Conservation (phyloP, 768 basidiomycete genomes). For the Boletus reticulatus region DNA sequence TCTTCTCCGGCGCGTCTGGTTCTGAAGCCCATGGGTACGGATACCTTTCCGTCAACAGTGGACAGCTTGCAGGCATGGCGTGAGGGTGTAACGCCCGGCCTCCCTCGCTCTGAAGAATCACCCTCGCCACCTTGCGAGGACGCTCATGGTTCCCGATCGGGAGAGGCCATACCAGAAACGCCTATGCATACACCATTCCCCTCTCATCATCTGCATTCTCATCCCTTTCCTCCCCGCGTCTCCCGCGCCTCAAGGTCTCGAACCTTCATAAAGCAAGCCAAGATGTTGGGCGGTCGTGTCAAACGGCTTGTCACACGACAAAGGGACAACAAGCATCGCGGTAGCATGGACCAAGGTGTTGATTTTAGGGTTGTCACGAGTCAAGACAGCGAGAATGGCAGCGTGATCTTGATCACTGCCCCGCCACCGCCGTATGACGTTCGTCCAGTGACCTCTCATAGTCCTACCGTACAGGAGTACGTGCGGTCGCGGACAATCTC, state of each 20-base stretch:
- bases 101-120: slow-evolving; percentile 17
- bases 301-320: slow-evolving; percentile 25
- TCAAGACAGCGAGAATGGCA: slow-evolving; percentile 31
- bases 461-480: slow-evolving; percentile 1
- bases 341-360: slow-evolving; percentile 20
- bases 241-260: slow-evolving; percentile 12
- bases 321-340: slow-evolving; percentile 6
- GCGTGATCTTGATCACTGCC: slow-evolving; percentile 30
- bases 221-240: background rate
- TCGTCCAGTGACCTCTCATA: slow-evolving; percentile 6
- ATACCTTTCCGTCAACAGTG: slow-evolving; percentile 31
- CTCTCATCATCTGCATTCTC: slow-evolving; percentile 6
- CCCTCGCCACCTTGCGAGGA: slow-evolving; percentile 15
- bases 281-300: slow-evolving; percentile 27
- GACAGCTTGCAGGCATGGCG: slow-evolving; percentile 31
- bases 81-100: slow-evolving; percentile 18
- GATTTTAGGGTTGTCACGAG: slow-evolving; percentile 18
- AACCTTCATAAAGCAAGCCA: slow-evolving; percentile 26
- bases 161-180: slow-evolving; percentile 9
- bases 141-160: background rate
- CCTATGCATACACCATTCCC: slow-evolving; percentile 2
- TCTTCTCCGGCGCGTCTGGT: slow-evolving; percentile 16
- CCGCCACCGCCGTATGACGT: slow-evolving; percentile 27
- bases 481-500: slow-evolving; percentile 21
- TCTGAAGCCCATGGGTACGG: slow-evolving; percentile 29